A percentile compares a stretch with the other conserved stretches of the same genome.
phyloP scores from a whole-genome alignment of 2,329 filamentous ascomycete species.

The Xylariaceae sp. region DNA sequence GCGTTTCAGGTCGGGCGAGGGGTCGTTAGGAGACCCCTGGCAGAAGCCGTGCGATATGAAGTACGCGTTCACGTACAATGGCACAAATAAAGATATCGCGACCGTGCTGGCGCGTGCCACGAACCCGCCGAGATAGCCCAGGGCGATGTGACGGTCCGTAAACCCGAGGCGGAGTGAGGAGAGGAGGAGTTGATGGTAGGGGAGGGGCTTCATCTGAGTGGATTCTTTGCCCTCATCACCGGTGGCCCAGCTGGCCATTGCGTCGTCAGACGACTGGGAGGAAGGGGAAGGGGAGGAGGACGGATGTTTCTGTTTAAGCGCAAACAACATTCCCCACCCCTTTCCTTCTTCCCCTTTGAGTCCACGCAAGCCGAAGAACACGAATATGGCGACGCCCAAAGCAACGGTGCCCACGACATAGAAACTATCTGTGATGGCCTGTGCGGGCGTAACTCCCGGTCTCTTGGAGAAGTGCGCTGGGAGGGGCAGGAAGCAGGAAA shows the following conservation, averaged over 20 bases:
- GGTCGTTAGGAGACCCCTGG: conserved; percentile 57
- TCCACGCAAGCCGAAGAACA: conserved; percentile 69
- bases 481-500: conserved; percentile 77
- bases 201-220: conserved; percentile 34
- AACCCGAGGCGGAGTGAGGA: conserved; percentile 65
- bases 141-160: conserved; percentile 67
- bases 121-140: conserved; percentile 90
- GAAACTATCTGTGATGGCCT: conserved; percentile 78
- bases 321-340: conserved; percentile 57
- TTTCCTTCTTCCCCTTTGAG: conserved; percentile 72
- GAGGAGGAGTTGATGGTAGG: conserved; percentile 56
- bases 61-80: conserved; percentile 85
- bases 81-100: conserved; percentile 90
- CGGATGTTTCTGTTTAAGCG: conserved; percentile 23
- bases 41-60: conserved; percentile 80
- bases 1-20: conserved; percentile 70
- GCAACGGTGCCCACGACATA: conserved; percentile 77
- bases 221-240: neutral
- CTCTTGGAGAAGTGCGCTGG: conserved; percentile 71
- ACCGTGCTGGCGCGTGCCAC: conserved; percentile 93
- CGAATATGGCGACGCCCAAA: conserved; percentile 65
- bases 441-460: conserved; percentile 63
- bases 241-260: neutral
- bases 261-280: neutral
- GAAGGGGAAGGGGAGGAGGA: neutral